A percentile compares a stretch with the other conserved stretches of the same genome.
These are phyloP conservation scores for Arthrobotrys iridis DNA, from an alignment of 2,329 filamentous ascomycete genomes.

Conservation along the genomic window DNA sequence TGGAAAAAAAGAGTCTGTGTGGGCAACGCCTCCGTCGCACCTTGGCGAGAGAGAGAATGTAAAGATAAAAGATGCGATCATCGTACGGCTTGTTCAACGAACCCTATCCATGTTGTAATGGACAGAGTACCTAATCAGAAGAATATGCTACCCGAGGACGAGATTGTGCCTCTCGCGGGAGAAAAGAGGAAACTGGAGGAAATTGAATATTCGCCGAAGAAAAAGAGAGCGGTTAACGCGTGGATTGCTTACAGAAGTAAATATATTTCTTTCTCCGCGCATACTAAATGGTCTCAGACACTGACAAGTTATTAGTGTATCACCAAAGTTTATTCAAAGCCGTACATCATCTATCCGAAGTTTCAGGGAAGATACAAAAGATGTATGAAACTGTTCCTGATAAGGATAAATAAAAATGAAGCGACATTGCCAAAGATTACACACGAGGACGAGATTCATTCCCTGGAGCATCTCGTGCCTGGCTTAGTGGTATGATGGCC, in stretches of 20 bases:
- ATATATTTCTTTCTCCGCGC: not conserved
- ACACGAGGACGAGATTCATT: conserved; percentile 12
- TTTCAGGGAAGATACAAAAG: conserved; percentile 21
- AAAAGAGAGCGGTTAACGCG: conserved; percentile 25
- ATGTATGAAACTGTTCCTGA: conserved; percentile 2
- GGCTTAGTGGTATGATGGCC: conserved; percentile 9
- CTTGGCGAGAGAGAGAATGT: not conserved
- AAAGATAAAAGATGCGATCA: not conserved
- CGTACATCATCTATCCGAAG: conserved; percentile 14
- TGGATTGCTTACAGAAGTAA: conserved; percentile 36
- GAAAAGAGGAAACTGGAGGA: not conserved
- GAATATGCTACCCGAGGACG: not conserved
- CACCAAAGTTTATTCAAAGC: conserved; percentile 11
- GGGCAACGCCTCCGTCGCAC: not conserved
- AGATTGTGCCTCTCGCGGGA: not conserved
- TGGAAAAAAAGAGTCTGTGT: not conserved
- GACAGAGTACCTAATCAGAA: not conserved
- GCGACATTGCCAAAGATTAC: conserved; percentile 11
- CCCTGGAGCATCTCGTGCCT: conserved; percentile 8
- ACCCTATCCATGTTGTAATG: not conserved
- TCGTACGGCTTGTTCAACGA: not conserved
- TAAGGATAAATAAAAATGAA: conserved; percentile 17
- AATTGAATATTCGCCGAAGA: not conserved
- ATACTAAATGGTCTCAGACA: not conserved
- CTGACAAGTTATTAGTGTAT: conserved; percentile 2